Evolutionary conservation across 2,329 filamentous ascomycete genomes (phyloP).

Genomic region (Lachnellula suecica): DNA sequence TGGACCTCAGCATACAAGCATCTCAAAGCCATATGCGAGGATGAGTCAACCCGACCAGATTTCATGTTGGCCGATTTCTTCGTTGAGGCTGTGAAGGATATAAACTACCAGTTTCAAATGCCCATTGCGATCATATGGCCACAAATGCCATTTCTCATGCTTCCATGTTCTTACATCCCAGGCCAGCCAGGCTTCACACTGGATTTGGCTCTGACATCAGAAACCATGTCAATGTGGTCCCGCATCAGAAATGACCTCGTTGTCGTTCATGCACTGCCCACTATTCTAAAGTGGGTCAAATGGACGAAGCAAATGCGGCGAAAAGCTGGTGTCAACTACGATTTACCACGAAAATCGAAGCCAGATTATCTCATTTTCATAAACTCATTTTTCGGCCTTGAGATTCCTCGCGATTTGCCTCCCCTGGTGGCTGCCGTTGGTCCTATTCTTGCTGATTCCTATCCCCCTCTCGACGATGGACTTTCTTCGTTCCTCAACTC

Average conservation of each 20-base stretch:
- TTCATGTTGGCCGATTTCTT: constrained; percentile 46
- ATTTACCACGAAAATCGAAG: constrained; percentile 32
- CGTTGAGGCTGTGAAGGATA: constrained; percentile 41
- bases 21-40: constrained; percentile 26
- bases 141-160: constrained; percentile 41
- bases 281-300: neutral
- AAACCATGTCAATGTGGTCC: neutral
- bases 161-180: constrained; percentile 39
- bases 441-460: constrained; percentile 39
- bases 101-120: constrained; percentile 36
- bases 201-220: constrained; percentile 1
- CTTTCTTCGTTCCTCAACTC: constrained; percentile 32
- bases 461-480: constrained; percentile 30
- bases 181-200: constrained; percentile 35
- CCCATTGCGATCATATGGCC: constrained; percentile 41
- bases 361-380: constrained; percentile 43
- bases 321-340: constrained; percentile 33
- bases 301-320: constrained; percentile 4
- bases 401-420: constrained; percentile 42
- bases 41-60: constrained; percentile 31
- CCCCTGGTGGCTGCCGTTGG: constrained; percentile 40
- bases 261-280: neutral
- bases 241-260: constrained; percentile 1
- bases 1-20: constrained; percentile 34
- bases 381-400: constrained; percentile 45